These are phyloP conservation scores for Coemansia sp. DNA, from an alignment of 192 early-diverging fungal genomes.

Conservation along the genomic window DNA sequence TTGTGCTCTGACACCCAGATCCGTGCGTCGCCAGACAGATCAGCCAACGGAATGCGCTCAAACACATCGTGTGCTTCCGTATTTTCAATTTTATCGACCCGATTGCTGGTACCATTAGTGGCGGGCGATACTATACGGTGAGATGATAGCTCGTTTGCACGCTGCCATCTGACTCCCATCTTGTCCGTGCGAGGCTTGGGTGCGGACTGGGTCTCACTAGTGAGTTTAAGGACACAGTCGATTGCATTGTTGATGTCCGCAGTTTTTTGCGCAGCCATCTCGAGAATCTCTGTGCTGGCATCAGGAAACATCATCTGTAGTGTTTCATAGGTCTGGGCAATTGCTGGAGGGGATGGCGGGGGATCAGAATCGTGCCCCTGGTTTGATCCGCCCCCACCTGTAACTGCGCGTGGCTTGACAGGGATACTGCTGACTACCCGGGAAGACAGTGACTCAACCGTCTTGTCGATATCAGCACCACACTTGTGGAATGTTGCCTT, in stretches of 20 bases:
- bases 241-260: slow-evolving; percentile 23
- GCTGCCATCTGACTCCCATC: slow-evolving; percentile 22
- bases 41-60: slow-evolving; percentile 26
- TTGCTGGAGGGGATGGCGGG: neutral
- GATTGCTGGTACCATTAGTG: no score
- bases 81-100: neutral
- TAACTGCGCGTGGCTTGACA: slow-evolving; percentile 6
- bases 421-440: neutral
- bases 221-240: slow-evolving; percentile 14
- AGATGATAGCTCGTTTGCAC: slow-evolving; percentile 18
- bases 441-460: slow-evolving; percentile 9
- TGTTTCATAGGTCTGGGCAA: neutral
- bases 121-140: slow-evolving; percentile 9
- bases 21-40: slow-evolving; percentile 28
- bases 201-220: neutral
- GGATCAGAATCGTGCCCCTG: neutral
- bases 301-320: slow-evolving; percentile 30
- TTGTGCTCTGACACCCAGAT: slow-evolving; percentile 28
- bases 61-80: slow-evolving; percentile 10
- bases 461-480: slow-evolving; percentile 18
- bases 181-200: neutral
- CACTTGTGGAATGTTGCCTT: slow-evolving; percentile 34
- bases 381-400: neutral
- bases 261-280: slow-evolving; percentile 14
- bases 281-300: slow-evolving; percentile 8